Base-by-base conservation (phyloP, 768 basidiomycete genomes). In the Boletellus emodensis region DNA sequence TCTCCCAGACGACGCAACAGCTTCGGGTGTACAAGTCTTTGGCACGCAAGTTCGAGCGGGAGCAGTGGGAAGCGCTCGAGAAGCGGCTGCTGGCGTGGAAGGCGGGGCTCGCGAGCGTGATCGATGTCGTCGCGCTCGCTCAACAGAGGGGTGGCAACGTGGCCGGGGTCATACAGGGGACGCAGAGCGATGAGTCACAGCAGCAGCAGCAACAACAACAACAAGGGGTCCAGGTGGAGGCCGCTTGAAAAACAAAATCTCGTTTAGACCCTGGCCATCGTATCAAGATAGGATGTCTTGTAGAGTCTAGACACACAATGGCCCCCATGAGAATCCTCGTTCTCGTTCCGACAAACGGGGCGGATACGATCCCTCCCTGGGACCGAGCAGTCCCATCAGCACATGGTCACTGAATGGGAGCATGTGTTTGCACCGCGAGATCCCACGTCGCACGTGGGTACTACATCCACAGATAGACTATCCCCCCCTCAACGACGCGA, bases 51-150 rank as follows among this genome's bases (percentile, higher is more conserved):
- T 93, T 93, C 61, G 86, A 85, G 60, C 77, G 76, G 36, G 80
- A 78, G 57, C 87, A 94, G 66, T 94, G 92, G 91, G 80, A 82
- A 61, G 73, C 76, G 20, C 75, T 94, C 42, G 86, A 90, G 66
- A 81, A 81, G 65, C 76, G 88, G 36, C 67, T 93, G 7, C 59
- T 81, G n/a, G 77, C 81, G 28, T 94, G 90, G 90, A 89, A 90
- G 66, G 66, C 80, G 0, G 85, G 86, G 9, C 72, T 91, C 38
- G 74, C 77, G 14, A 73, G 79, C 43, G 83, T 92, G 24, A 68
- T 89, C 49, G 87, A 88, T 32, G 83, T 90, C 36, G 79, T 91
- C 45, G 74, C 78, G 38, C 72, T 71, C 26, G 81, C 85, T 14
- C 76, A 77, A 58, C 77, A 69, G 60, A 73, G 49, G 46, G 66